Evolutionary conservation across 441 rosid species (phyloP), one percentile per base, ranked within the genome.

Genomic region (Jatropha multifida): DNA sequence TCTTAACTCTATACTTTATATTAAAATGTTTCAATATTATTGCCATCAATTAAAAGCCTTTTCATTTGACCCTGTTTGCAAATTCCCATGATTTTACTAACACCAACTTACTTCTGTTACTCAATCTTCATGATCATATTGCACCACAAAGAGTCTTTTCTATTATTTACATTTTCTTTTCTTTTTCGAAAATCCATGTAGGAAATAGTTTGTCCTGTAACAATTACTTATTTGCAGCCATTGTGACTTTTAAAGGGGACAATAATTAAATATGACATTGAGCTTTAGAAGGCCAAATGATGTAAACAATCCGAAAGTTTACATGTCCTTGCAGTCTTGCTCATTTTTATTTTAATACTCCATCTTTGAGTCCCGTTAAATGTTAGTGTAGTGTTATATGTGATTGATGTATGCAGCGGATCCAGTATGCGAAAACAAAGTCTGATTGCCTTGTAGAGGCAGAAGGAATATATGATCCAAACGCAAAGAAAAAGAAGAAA

Each of bases 401-500:
- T 78, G 70, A 51, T 77, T 73, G 59, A 74, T 75, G 77, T 85
- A 68, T 79, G 79, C 88, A 92, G 98, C 85, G 93, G 58, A 89
- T 96, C 76, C 97, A 96, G 77, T 96, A 88, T 69, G 98, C 98
- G 71, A 96, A 90, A 84, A 79, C 90, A 60, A 96, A 90, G 84
- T 89, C 97, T 1, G 98, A 96, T 81, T 92, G 97, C 85, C 65
- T 92, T 65, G 85, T 90, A 78, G 94, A 94, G 79, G 94, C 81
- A 0, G 98, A 94, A 73, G 98, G 98, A 79, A 85, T 91, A 76
- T 94, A 83, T 46, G 90, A 88, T 75, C 88, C 90, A 42, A 90
- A 83, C 78, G 97, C 93, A 77, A 96, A 90, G 89, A 96, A 89
- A 87, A 96, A 87, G 90, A 96, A 86, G 88, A 92, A 89, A 83